These are phyloP conservation scores for Prunus mongolica DNA, from an alignment of 306 rosid species.

Conservation along the genomic window DNA sequence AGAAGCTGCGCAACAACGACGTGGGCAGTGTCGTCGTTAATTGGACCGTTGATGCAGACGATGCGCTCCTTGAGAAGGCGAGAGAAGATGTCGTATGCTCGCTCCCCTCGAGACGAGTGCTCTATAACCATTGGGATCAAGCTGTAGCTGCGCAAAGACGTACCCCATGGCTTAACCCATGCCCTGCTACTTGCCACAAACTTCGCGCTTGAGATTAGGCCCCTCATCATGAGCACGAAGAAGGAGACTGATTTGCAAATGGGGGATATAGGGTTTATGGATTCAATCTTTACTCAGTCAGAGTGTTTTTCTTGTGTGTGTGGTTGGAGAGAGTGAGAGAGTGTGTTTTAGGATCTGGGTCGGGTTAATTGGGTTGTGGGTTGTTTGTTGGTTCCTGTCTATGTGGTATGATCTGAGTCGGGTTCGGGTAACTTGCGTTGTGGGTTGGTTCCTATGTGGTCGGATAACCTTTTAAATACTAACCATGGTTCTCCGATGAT, in stretches of 20 bases:
- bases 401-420: not conserved
- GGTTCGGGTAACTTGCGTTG: not conserved
- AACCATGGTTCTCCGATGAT: no score
- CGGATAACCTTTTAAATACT: no score
- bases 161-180: slow-evolving; percentile 8
- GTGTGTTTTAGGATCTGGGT: not conserved
- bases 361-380: not conserved
- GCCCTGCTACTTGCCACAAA: slow-evolving; percentile 9
- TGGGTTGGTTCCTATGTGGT: no score
- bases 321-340: no score
- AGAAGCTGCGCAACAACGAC: slow-evolving; percentile 98
- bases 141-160: slow-evolving; percentile 44
- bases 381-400: not conserved
- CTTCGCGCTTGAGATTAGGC: slow-evolving; percentile 34
- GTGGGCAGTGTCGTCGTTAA: slow-evolving; percentile 89
- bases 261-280: slow-evolving; percentile 8
- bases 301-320: not conserved
- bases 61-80: slow-evolving; percentile 97
- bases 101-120: slow-evolving; percentile 92
- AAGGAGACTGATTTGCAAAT: not conserved
- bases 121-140: slow-evolving; percentile 92
- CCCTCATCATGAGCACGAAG: slow-evolving; percentile 31
- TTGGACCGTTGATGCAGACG: slow-evolving; percentile 88
- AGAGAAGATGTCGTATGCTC: slow-evolving; percentile 97
- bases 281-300: not conserved